Evolutionary conservation across 768 basidiomycete genomes (phyloP).

Genomic region (Vararia minispora): DNA sequence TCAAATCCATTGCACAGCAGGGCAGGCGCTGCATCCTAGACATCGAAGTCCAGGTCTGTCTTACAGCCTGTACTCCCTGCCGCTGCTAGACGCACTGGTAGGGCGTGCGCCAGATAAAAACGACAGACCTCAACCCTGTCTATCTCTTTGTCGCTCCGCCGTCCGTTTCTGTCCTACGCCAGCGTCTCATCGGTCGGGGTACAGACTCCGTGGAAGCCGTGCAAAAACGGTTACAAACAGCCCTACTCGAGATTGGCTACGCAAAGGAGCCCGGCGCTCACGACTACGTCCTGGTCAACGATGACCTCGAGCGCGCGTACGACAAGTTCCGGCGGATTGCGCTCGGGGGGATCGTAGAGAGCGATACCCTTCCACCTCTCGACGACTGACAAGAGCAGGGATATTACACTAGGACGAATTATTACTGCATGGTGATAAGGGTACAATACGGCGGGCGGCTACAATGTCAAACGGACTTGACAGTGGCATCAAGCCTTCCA

Average conservation of each 20-base stretch:
- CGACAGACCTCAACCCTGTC: slow-evolving; percentile 69
- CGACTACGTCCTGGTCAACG: slow-evolving; percentile 84
- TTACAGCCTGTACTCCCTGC: slow-evolving; percentile 1
- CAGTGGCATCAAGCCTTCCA: not conserved
- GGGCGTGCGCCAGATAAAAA: slow-evolving; percentile 90
- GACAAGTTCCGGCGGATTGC: slow-evolving; percentile 65
- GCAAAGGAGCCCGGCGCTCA: slow-evolving; percentile 67
- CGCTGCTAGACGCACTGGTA: slow-evolving; percentile 21
- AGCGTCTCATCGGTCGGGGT: slow-evolving; percentile 66
- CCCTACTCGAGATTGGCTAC: slow-evolving; percentile 72
- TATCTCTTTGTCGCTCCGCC: slow-evolving; percentile 93
- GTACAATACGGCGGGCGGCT: not conserved
- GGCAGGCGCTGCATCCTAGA: slow-evolving; percentile 87
- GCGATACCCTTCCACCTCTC: slow-evolving; percentile 58
- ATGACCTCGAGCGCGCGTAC: slow-evolving; percentile 79
- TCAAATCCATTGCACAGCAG: slow-evolving; percentile 50
- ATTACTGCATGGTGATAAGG: no score
- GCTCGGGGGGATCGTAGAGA: slow-evolving; percentile 47
- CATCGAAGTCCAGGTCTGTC: slow-evolving; percentile 85
- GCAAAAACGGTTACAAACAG: slow-evolving; percentile 64
- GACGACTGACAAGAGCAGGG: slow-evolving; percentile 30
- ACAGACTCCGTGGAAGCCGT: slow-evolving; percentile 73
- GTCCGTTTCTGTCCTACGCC: slow-evolving; percentile 53
- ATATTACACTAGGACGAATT: not conserved
- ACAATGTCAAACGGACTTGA: slow-evolving; percentile 1